phyloP scores from a whole-genome alignment of 495 filamentous ascomycete species.

The Hypoxylon rickii region DNA sequence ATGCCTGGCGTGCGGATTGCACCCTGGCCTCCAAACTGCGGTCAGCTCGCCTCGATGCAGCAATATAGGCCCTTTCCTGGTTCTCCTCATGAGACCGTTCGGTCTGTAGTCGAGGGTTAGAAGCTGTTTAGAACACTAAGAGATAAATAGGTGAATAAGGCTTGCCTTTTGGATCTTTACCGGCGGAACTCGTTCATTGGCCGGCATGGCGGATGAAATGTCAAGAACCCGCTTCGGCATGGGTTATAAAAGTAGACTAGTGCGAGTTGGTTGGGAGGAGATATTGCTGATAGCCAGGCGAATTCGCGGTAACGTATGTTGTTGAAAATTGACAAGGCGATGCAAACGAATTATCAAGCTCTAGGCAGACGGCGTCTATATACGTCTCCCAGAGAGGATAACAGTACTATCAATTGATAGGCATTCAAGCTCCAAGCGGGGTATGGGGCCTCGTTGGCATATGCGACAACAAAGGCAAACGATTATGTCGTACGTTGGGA shows the following conservation, averaged over 20 bases:
- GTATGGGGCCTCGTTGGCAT: conserved; percentile 29
- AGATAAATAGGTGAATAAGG: background rate
- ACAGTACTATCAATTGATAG: background rate
- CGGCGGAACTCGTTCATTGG: conserved; percentile 20
- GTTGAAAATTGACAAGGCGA: background rate
- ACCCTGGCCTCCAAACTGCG: conserved; percentile 87
- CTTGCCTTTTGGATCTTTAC: conserved; percentile 38
- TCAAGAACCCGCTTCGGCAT: conserved; percentile 39
- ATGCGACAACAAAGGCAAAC: conserved; percentile 27
- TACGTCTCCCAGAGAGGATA: conserved; percentile 1
- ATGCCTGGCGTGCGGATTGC: conserved; percentile 85
- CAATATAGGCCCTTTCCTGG: conserved; percentile 93
- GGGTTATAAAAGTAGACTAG: too few relatives aligned
- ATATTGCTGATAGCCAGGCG: background rate
- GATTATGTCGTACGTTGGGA: background rate
- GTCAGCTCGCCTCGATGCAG: conserved; percentile 89
- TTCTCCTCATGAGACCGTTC: conserved; percentile 86
- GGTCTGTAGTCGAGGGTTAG: conserved; percentile 49
- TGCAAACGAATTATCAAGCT: background rate
- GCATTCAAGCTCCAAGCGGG: conserved; percentile 16
- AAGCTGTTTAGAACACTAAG: background rate
- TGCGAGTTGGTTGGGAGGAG: background rate
- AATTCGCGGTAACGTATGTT: background rate
- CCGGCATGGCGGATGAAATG: conserved; percentile 19
- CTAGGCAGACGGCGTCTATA: conserved; percentile 7